Percentiles rank a stretch among this genome's conserved stretches.
Conservation (phyloP, 164 flowering plant species). For the Vitis riparia region DNA sequence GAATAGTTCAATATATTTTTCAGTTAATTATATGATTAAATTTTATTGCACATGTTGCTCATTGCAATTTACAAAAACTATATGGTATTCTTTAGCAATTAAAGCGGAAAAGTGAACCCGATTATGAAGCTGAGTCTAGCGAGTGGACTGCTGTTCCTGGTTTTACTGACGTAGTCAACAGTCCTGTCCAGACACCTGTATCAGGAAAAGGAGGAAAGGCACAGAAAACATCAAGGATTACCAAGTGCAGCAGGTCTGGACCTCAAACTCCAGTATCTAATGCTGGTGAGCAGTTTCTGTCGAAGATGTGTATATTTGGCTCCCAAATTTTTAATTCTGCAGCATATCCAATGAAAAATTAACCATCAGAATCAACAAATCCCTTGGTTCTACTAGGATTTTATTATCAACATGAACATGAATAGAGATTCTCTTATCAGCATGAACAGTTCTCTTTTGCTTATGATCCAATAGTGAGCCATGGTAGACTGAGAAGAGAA, state of each 20-base stretch:
- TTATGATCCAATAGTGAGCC: too few species aligned
- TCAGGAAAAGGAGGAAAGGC: slow-evolving; percentile 50
- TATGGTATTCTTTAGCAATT: slow-evolving; percentile 25
- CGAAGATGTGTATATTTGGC: neutral
- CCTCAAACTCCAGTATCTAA: slow-evolving; percentile 50
- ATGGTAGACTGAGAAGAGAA: too few species aligned
- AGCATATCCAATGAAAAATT: too few species aligned
- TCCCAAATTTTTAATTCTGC: too few species aligned
- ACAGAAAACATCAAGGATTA: slow-evolving; percentile 38
- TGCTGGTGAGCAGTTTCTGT: slow-evolving; percentile 39
- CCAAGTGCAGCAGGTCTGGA: slow-evolving; percentile 43
- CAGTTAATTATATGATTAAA: neutral
- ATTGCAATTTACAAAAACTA: slow-evolving; percentile 1
- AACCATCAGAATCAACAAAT: too few species aligned
- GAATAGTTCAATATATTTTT: neutral
- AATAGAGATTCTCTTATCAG: neutral
- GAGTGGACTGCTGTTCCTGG: slow-evolving; percentile 32
- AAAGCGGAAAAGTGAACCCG: slow-evolving; percentile 53
- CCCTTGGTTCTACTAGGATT: too few species aligned
- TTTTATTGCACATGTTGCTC: slow-evolving; percentile 4
- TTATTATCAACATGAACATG: too few species aligned
- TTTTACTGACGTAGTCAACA: slow-evolving; percentile 28
- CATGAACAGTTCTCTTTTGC: neutral
- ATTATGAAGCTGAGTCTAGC: slow-evolving; percentile 38
- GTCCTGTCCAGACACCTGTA: slow-evolving; percentile 46